Percentiles rank a stretch among this genome's conserved stretches.
phyloP scores from a whole-genome alignment of 2,329 filamentous ascomycete species.

The Penicillium concentricum region DNA sequence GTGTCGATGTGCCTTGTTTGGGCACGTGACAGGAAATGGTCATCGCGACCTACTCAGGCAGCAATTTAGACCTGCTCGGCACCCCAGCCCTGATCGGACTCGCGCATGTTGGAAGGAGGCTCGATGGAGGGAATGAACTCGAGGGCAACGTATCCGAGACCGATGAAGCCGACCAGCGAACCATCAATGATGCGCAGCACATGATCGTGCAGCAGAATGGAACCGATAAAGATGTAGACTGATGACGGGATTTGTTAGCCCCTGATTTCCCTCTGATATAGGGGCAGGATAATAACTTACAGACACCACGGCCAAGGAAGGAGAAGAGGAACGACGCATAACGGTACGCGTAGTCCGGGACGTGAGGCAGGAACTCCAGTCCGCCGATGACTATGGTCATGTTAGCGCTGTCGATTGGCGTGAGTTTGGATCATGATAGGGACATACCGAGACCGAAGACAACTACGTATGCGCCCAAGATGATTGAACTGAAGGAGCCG shows the following conservation, averaged over 20 bases:
- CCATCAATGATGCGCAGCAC: conserved; percentile 73
- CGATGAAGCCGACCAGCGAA: conserved; percentile 72
- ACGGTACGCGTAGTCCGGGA: conserved; percentile 85
- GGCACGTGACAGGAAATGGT: neutral
- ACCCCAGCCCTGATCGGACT: conserved; percentile 72
- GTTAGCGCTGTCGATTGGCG: conserved; percentile 20
- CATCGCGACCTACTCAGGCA: neutral
- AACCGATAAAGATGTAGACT: conserved; percentile 97
- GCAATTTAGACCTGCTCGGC: conserved; percentile 67
- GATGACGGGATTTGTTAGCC: conserved; percentile 3
- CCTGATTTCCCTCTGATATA: neutral
- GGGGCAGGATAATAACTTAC: conserved; percentile 59
- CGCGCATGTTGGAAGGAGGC: conserved; percentile 78
- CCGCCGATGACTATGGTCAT: conserved; percentile 60
- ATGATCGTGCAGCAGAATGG: conserved; percentile 70
- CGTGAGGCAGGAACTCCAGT: conserved; percentile 78
- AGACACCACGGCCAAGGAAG: conserved; percentile 90
- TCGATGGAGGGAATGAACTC: conserved; percentile 79
- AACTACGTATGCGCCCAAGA: conserved; percentile 84
- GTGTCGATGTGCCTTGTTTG: neutral
- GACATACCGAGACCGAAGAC: conserved; percentile 79
- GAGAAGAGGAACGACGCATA: conserved; percentile 98
- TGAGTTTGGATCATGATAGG: neutral
- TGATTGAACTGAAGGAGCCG: conserved; percentile 57
- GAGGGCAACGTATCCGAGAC: conserved; percentile 72